phyloP scores from a whole-genome alignment of 805 yeast species.

The Nakazawaea ernobii region DNA sequence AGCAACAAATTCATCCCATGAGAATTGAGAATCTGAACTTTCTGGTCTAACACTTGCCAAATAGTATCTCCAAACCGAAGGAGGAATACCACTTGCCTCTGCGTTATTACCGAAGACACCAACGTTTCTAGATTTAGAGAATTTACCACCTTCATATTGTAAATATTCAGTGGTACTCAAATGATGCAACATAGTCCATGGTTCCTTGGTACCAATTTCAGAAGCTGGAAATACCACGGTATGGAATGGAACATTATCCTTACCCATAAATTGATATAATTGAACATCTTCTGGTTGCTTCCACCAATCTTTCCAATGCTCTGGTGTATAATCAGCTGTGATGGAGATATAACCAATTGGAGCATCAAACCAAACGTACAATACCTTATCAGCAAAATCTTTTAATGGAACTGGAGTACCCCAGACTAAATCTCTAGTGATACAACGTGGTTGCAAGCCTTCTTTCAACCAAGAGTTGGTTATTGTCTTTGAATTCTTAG shows the following conservation, averaged over 20 bases:
- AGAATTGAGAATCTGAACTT: slow-evolving; percentile 91
- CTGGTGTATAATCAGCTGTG: slow-evolving; percentile 81
- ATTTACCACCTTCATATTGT: slow-evolving; percentile 97
- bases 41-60: slow-evolving; percentile 92
- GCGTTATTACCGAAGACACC: slow-evolving; percentile 99
- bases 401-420: slow-evolving; percentile 97
- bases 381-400: slow-evolving; percentile 79
- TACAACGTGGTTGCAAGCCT: slow-evolving; percentile 90
- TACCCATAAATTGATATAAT: slow-evolving; percentile 97
- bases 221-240: slow-evolving; percentile 96
- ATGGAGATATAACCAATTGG: slow-evolving; percentile 94
- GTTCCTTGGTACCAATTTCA: slow-evolving; percentile 79
- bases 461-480: slow-evolving; percentile 92
- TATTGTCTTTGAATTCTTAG: slow-evolving; percentile 82
- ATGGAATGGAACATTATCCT: slow-evolving; percentile 98
- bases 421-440: slow-evolving; percentile 96
- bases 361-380: slow-evolving; percentile 99
- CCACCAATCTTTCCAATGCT: slow-evolving; percentile 92
- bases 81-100: slow-evolving; percentile 81
- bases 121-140: slow-evolving; percentile 94
- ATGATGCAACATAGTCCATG: slow-evolving; percentile 90
- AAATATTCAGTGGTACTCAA: slow-evolving; percentile 92
- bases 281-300: slow-evolving; percentile 81
- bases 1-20: slow-evolving; percentile 94
- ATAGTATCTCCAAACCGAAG: slow-evolving; percentile 98